Conservation (phyloP, 148 eudicot species). For the Arbutus unedo region DNA sequence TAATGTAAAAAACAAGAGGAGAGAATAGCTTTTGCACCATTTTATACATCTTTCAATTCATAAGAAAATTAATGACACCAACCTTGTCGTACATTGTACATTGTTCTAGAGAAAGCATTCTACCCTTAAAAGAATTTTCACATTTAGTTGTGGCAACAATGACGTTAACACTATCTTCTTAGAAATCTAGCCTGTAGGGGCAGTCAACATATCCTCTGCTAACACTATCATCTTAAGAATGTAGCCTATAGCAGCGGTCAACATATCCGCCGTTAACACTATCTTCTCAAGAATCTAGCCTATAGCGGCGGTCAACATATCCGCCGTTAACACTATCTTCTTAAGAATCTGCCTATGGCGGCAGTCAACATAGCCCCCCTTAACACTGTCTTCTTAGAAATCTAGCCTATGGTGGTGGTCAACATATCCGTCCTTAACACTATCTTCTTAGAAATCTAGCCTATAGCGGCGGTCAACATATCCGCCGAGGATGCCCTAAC, state of each 20-base stretch:
- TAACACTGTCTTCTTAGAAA: too few species aligned
- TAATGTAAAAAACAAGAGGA: background rate
- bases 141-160: background rate
- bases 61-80: background rate
- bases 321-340: background rate
- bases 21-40: background rate
- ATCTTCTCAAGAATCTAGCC: background rate
- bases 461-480: too few species aligned
- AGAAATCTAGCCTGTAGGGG: background rate
- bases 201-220: background rate
- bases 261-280: background rate
- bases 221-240: background rate
- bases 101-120: background rate
- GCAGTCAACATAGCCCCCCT: too few species aligned
- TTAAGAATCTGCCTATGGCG: too few species aligned
- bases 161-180: background rate
- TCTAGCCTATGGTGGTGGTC: too few species aligned
- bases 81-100: background rate
- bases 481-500: too few species aligned
- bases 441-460: too few species aligned
- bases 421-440: too few species aligned
- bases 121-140: background rate
- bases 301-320: background rate
- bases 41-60: background rate
- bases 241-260: background rate